A percentile compares a stretch with the other conserved stretches of the same genome.
Evolutionary conservation across 805 yeast genomes (phyloP).

Genomic region (Starmerella potacharoeniae): DNA sequence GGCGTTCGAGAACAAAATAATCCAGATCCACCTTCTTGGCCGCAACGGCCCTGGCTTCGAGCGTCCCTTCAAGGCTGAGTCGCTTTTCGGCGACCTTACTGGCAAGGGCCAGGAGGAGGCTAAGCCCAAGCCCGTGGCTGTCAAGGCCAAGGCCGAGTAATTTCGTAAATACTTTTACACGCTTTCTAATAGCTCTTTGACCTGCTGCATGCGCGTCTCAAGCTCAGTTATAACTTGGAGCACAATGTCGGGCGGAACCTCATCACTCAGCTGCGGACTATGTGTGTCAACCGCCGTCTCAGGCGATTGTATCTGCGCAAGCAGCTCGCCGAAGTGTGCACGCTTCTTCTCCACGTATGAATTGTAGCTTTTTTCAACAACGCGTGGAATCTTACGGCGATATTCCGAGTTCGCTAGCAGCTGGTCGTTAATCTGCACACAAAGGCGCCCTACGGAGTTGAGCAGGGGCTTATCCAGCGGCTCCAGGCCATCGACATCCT

Average conservation of each 20-base stretch:
- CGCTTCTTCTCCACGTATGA: slow-evolving; percentile 3
- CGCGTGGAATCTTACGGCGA: slow-evolving; percentile 11
- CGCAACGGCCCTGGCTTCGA: slow-evolving; percentile 66
- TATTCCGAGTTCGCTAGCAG: slow-evolving; percentile 4
- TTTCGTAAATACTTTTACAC: not conserved
- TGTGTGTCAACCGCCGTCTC: not conserved
- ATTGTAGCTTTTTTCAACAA: slow-evolving; percentile 5
- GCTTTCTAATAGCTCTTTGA: not conserved
- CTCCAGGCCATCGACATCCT: slow-evolving; percentile 20
- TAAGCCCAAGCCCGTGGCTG: slow-evolving; percentile 72
- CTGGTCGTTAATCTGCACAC: slow-evolving; percentile 8
- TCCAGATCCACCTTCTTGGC: slow-evolving; percentile 80
- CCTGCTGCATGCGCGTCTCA: not conserved
- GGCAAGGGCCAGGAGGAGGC: slow-evolving; percentile 71
- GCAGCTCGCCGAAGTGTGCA: slow-evolving; percentile 1
- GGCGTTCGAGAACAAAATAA: slow-evolving; percentile 80
- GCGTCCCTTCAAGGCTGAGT: slow-evolving; percentile 90
- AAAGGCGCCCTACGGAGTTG: slow-evolving; percentile 1
- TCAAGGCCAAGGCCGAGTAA: slow-evolving; percentile 81
- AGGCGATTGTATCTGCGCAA: not conserved
- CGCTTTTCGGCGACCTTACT: slow-evolving; percentile 53
- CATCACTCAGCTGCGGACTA: not conserved
- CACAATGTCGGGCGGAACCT: not conserved
- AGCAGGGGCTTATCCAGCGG: slow-evolving; percentile 16
- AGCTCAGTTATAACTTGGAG: not conserved